Percentiles rank a stretch among this genome's conserved stretches.
Evolutionary conservation across 129 eudicot genomes (phyloP).

Genomic region (Arctium minus): DNA sequence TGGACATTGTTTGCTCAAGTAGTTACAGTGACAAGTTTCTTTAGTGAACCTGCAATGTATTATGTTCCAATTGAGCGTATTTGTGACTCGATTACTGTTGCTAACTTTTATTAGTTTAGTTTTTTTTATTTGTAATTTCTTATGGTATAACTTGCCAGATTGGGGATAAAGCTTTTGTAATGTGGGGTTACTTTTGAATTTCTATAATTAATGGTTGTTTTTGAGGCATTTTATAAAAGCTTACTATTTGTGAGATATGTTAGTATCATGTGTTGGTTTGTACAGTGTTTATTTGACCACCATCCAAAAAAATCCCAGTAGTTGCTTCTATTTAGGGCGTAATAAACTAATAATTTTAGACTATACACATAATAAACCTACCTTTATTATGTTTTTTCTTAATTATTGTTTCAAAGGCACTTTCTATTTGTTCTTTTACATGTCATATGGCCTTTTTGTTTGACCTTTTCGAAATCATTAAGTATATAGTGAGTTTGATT

Average conservation of each 20-base stretch:
- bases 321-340: not conserved
- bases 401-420: not conserved
- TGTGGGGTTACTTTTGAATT: conserved; percentile 8
- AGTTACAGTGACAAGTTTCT: too few species aligned
- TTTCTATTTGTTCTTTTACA: not conserved
- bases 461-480: not conserved
- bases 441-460: conserved; percentile 3
- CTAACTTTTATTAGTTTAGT: too few species aligned
- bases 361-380: not conserved
- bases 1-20: too few species aligned
- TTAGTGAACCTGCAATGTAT: too few species aligned
- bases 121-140: too few species aligned
- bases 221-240: not conserved
- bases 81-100: too few species aligned
- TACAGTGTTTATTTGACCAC: not conserved
- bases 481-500: not conserved
- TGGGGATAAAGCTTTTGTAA: not conserved
- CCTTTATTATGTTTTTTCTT: not conserved
- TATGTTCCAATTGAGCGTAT: too few species aligned
- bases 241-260: not conserved
- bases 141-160: too few species aligned
- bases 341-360: not conserved
- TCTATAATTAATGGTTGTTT: not conserved
- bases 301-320: too few species aligned
- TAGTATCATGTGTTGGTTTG: not conserved